phyloP scores from a whole-genome alignment of 352 stramenopile species.

The Phytopythium ostracodes region DNA sequence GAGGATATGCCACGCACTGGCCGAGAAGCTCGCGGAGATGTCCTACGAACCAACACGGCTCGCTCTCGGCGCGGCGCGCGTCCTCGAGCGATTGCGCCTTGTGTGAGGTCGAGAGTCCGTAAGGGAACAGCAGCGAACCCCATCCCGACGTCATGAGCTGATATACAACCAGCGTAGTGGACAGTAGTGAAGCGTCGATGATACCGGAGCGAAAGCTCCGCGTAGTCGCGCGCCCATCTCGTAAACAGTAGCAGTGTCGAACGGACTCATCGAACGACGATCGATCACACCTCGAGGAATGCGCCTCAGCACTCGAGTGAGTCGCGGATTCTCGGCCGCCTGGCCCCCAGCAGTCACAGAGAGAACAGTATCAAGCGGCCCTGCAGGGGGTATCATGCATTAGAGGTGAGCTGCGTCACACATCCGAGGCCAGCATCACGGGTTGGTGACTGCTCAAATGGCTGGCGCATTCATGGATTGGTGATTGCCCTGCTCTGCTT shows the following conservation, averaged over 20 bases:
- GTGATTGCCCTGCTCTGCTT: conserved; percentile 1
- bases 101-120: not conserved
- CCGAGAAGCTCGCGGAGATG: conserved; percentile 25
- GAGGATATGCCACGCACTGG: conserved; percentile 30
- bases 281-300: not conserved
- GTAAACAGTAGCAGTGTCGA: not conserved
- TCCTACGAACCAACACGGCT: conserved; percentile 20
- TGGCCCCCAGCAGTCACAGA: too few relatives aligned
- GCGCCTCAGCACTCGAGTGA: too few relatives aligned
- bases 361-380: not conserved
- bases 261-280: not conserved
- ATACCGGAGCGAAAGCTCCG: not conserved
- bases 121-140: too few relatives aligned
- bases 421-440: not conserved
- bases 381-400: too few relatives aligned
- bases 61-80: conserved; percentile 31
- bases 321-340: too few relatives aligned
- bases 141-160: not conserved
- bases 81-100: conserved; percentile 31
- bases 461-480: conserved; percentile 2
- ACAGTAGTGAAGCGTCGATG: not conserved
- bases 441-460: not conserved
- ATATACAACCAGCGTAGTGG: not conserved
- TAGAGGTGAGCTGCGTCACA: not conserved
- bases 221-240: too few relatives aligned